These are phyloP conservation scores for Melastoma candidum DNA, from an alignment of 441 rosid species.

Conservation along the genomic window DNA sequence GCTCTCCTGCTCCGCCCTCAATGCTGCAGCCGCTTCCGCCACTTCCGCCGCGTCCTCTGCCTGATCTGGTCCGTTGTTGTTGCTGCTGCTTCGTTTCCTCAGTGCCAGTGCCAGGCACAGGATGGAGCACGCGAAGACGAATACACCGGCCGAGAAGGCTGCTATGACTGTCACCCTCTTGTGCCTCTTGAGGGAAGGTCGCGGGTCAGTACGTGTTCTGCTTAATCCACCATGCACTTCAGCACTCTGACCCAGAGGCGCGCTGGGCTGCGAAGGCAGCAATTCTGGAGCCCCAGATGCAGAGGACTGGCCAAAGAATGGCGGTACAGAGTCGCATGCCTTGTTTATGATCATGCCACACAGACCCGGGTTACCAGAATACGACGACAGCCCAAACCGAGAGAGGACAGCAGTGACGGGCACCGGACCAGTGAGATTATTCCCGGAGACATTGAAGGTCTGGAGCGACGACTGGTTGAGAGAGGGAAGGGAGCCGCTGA, in stretches of 20 bases:
- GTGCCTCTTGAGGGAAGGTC: too few relatives aligned
- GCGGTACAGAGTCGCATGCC: conserved; percentile 42
- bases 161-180: neutral
- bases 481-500: conserved; percentile 60
- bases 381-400: conserved; percentile 47
- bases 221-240: conserved; percentile 32
- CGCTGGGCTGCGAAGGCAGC: conserved; percentile 25
- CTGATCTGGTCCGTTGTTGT: conserved; percentile 2
- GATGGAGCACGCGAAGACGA: conserved; percentile 6
- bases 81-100: conserved; percentile 11
- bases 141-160: conserved; percentile 11
- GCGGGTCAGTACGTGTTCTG: too few relatives aligned
- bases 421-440: conserved; percentile 54
- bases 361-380: conserved; percentile 44
- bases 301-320: conserved; percentile 36
- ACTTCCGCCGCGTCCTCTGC: conserved; percentile 2
- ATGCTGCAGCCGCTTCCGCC: conserved; percentile 6
- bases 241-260: conserved; percentile 52
- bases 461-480: conserved; percentile 43
- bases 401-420: conserved; percentile 59
- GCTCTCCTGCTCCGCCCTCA: conserved; percentile 11
- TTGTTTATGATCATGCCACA: conserved; percentile 69
- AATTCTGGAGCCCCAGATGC: conserved; percentile 8
- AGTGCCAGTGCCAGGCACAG: conserved; percentile 11
- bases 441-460: conserved; percentile 58